A percentile compares a stretch with the other conserved stretches of the same genome.
Conservation (phyloP, 225 moss, liverwort and hornwort genomes). For the Antitrichia curtipendula region DNA sequence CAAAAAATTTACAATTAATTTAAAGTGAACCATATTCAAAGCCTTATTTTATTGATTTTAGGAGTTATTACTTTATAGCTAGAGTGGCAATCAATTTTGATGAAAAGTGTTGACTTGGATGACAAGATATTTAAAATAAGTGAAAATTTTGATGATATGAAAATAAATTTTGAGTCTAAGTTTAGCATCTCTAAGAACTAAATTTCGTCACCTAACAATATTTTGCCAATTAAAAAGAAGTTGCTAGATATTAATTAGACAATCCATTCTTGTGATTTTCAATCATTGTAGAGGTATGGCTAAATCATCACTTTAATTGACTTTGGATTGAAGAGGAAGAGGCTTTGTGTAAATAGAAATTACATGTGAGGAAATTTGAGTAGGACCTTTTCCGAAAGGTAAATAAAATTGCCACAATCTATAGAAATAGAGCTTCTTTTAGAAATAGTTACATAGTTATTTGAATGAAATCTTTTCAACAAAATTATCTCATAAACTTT, state of each 20-base stretch:
- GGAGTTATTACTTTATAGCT: not conserved
- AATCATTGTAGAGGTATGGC: not conserved
- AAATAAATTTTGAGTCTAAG: not conserved
- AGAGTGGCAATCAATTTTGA: not conserved
- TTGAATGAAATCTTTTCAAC: not conserved
- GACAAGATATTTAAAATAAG: not conserved
- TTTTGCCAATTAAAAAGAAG: not conserved
- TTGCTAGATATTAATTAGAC: not conserved
- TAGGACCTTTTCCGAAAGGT: not conserved
- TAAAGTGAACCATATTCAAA: not conserved
- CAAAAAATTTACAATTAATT: not conserved
- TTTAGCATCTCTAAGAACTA: not conserved
- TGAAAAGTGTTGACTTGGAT: not conserved
- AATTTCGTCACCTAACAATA: not conserved
- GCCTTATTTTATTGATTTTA: fast-evolving
- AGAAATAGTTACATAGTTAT: not conserved
- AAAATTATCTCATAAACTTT: not conserved
- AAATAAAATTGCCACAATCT: not conserved
- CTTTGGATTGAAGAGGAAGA: not conserved
- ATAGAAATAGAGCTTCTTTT: not conserved
- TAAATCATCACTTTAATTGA: not conserved
- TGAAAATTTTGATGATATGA: not conserved
- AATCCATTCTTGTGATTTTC: not conserved
- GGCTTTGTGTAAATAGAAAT: not conserved
- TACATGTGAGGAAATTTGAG: not conserved